Evolutionary conservation across 2,329 filamentous ascomycete genomes (phyloP), one percentile per base, ranked within the genome.

Genomic region (Eurotiales sp.): DNA sequence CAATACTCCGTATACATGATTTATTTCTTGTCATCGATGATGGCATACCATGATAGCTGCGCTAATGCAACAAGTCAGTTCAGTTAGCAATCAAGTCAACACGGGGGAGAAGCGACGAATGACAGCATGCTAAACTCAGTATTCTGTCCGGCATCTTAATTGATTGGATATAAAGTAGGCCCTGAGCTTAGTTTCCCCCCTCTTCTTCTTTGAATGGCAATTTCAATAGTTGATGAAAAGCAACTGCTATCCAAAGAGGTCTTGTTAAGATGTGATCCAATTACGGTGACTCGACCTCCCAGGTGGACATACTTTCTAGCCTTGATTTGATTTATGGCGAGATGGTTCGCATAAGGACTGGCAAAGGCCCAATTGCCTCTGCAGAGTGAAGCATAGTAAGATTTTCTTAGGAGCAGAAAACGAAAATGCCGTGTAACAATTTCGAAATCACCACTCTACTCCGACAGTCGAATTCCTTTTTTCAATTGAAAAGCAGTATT

Each of bases 1-100:
- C 46, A 49, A 49, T 49, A 49, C 46, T 49, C 46, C 46, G 46
- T 23, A 25, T 42, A 30, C 14, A 10, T 36, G n/a, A 2, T 19
- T 36, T 36, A 8, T 36, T 19, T 19, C 32, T 36, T 36, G 15
- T 36, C 6, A 15, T 36, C 32, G n/a, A 19, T 3, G 15, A 19
- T 36, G 32, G n/a, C 15, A 36, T 19, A 17, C 32, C 4, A 36
- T 5, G 4, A 17, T 5, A 17, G n/a, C n/a, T n/a, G n/a, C n/a
- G n/a, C n/a, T n/a, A n/a, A n/a, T n/a, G n/a, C n/a, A n/a, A n/a
- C n/a, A n/a, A n/a, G n/a, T 19, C 19, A 7, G 32, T 36, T n/a
- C 8, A 36, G 32, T 36, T 36, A 36, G 32, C 32, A 36, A 17
- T 36, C 32, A 36, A 36, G n/a, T n/a, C n/a, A 3, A 36, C 32